Conservation (phyloP, 2,329 filamentous ascomycete genomes). For the Elsinoe australis region DNA sequence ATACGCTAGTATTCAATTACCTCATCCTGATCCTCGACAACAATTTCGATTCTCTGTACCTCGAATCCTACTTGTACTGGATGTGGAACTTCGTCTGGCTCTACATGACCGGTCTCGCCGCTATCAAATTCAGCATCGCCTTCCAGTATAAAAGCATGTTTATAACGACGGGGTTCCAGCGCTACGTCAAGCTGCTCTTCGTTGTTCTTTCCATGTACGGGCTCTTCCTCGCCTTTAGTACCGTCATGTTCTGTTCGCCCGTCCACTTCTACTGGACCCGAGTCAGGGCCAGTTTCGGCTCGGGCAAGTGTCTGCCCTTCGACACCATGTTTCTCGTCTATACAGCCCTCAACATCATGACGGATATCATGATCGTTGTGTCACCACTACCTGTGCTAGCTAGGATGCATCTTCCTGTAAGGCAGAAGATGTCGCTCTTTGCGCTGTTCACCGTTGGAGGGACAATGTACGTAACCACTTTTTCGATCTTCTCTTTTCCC, state of each 20-base stretch:
- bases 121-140: constrained; percentile 40
- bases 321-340: constrained; percentile 30
- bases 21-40: background rate
- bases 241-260: constrained; percentile 37
- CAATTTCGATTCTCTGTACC: background rate
- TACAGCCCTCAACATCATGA: constrained; percentile 29
- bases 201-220: constrained; percentile 27
- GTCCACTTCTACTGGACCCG: constrained; percentile 37
- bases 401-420: constrained; percentile 25
- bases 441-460: constrained; percentile 30
- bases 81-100: constrained; percentile 32
- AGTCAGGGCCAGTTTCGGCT: constrained; percentile 18
- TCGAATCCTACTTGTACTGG: constrained; percentile 2
- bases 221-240: constrained; percentile 30
- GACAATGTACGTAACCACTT: constrained; percentile 25
- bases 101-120: constrained; percentile 33
- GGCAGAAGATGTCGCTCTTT: constrained; percentile 28
- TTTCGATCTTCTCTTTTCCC: constrained; percentile 21
- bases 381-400: constrained; percentile 30
- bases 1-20: background rate
- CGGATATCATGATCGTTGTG: constrained; percentile 28
- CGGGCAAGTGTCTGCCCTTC: constrained; percentile 33
- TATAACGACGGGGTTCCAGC: constrained; percentile 33
- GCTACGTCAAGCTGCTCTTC: constrained; percentile 37
- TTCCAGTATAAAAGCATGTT: constrained; percentile 44